Evolutionary conservation across 371 early-diverging fungal species (phyloP).

Genomic region (Parasitella parasitica): DNA sequence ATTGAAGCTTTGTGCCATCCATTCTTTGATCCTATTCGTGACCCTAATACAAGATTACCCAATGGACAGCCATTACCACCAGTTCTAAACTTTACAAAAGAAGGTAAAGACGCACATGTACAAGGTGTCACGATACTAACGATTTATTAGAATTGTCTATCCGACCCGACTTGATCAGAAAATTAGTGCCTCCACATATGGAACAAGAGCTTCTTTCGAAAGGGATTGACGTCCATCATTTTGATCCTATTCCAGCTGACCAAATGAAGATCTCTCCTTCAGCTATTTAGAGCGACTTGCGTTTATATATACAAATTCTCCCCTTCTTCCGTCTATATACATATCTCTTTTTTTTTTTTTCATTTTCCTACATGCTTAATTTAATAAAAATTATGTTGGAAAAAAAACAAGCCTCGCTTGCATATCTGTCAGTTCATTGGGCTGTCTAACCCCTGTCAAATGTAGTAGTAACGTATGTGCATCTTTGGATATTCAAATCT

Average conservation of each 20-base stretch:
- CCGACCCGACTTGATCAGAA: conserved; percentile 56
- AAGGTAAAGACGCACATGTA: too few relatives aligned
- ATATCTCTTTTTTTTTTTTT: neutral
- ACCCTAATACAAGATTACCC: conserved; percentile 75
- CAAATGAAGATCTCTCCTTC: conserved; percentile 38
- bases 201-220: conserved; percentile 54
- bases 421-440: neutral
- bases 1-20: conserved; percentile 91
- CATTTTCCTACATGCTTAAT: neutral
- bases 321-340: neutral
- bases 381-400: neutral
- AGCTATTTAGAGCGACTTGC: conserved; percentile 15
- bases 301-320: neutral
- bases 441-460: conserved; percentile 1
- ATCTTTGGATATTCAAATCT: neutral
- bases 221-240: conserved; percentile 47
- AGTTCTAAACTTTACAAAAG: conserved; percentile 83
- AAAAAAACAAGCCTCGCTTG: neutral
- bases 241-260: conserved; percentile 45
- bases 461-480: neutral
- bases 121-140: neutral
- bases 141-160: conserved; percentile 46
- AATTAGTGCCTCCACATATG: conserved; percentile 64
- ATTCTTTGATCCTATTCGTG: conserved; percentile 94
- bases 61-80: conserved; percentile 81